Base-by-base conservation (phyloP, 2,329 filamentous ascomycete genomes). In the Sclerotinia trifoliorum region DNA sequence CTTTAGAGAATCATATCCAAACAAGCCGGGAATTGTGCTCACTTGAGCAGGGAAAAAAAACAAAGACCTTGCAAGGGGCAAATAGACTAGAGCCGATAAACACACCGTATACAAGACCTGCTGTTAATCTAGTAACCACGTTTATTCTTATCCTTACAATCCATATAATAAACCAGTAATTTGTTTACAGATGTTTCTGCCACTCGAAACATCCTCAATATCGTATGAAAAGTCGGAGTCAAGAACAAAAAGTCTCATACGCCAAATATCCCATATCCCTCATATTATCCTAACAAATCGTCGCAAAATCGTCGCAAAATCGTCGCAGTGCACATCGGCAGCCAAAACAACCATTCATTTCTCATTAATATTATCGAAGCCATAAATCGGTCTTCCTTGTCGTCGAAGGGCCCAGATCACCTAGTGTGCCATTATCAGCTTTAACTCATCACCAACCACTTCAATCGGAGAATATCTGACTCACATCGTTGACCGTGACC, bases 401-500 rank as follows among this genome's bases (percentile, higher is more conserved):
- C 81, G 77, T 0, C 78, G 78, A 0, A 89, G 75, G 0, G 82
- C 78, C 64, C 84, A 82, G 0, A 89, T 77, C 0, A 90, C 85
- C 87, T 89, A 10, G 26, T n/a, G 48, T 26, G 15, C 6, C 7
- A 24, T 26, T 62, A 32, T 62, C 46, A 62, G 60, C 60, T 51
- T 39, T 4, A 32, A 26, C 21, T 39, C 29, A 13, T 17, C n/a
- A 21, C 60, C 21, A 51, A 5, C 8, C 1, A 24, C 44, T 17
- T 63, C 39, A 51, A 58, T 42, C 11, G n/a, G 10, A 51, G 32
- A 17, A 46, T 15, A 29, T n/a, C 19, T 24, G 19, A 60, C 79
- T 83, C 74, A 90, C 89, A 71, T 92, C 89, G 0, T 80, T 78
- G 0, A 86, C 80, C 0, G 86, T 90, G 0, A 91, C 81, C 0